Percentiles rank a stretch among this genome's conserved stretches.
These are phyloP conservation scores for Phaeosphaeriaceae sp. DNA, from an alignment of 2,329 filamentous ascomycete species.

Conservation along the genomic window DNA sequence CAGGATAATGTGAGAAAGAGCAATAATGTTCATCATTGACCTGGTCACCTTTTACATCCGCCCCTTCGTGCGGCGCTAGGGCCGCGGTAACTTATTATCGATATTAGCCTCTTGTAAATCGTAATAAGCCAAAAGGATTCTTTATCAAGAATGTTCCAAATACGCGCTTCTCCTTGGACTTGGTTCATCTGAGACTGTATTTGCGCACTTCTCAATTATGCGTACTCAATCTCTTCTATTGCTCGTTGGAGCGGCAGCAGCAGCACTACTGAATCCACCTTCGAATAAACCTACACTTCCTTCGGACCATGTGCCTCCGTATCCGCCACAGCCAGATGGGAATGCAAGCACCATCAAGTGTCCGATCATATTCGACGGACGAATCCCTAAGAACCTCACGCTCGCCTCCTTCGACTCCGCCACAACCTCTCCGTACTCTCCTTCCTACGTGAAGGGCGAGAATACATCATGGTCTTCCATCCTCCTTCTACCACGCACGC, in stretches of 20 bases:
- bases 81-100: background rate
- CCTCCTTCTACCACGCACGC: conserved; percentile 19
- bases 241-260: background rate
- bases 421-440: conserved; percentile 23
- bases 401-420: conserved; percentile 26
- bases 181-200: background rate
- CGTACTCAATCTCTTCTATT: background rate
- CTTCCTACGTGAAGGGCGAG: conserved; percentile 33
- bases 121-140: background rate
- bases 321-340: background rate
- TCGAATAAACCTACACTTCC: conserved; percentile 1
- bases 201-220: background rate
- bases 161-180: background rate
- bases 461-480: conserved; percentile 34
- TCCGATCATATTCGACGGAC: conserved; percentile 41
- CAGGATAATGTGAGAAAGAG: too few relatives aligned
- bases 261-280: background rate
- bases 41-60: too few relatives aligned
- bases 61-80: too few relatives aligned
- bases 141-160: background rate
- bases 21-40: too few relatives aligned
- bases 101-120: background rate
- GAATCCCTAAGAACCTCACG: conserved; percentile 25
- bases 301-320: conserved; percentile 3
- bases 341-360: conserved; percentile 20